Conservation (phyloP, 805 yeast genomes). For the Wickerhamomyces pijperi region DNA sequence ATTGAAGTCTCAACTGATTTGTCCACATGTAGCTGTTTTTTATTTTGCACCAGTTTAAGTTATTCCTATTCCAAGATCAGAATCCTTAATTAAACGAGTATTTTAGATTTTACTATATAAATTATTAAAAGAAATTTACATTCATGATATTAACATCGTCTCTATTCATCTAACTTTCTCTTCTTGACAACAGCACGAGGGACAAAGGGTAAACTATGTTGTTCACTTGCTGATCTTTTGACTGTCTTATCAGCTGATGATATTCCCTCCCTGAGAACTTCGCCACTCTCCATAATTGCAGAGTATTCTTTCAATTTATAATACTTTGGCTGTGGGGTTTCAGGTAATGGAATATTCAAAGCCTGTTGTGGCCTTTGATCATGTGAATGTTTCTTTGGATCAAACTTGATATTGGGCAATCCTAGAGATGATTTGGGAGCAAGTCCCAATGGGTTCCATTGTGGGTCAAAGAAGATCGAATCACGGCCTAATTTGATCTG, state of each 20-base stretch:
- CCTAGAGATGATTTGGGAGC: constrained; percentile 28
- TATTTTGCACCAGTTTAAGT: too few relatives aligned
- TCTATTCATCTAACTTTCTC: not conserved
- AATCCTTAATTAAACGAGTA: too few relatives aligned
- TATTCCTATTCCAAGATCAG: too few relatives aligned
- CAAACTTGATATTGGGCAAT: not conserved
- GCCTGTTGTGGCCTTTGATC: not conserved
- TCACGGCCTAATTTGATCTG: constrained; percentile 27
- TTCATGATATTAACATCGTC: not conserved
- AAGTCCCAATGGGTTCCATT: constrained; percentile 49
- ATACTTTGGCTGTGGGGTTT: constrained; percentile 12
- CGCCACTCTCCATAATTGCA: not conserved
- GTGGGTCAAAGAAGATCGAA: constrained; percentile 55
- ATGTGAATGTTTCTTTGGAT: constrained; percentile 9
- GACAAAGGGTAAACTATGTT: not conserved
- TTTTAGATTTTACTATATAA: too few relatives aligned
- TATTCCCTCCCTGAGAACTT: not conserved
- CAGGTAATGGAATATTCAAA: constrained; percentile 21
- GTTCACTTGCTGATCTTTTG: too few relatives aligned
- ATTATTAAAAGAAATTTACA: too few relatives aligned
- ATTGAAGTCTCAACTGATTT: too few relatives aligned
- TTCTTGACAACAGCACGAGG: not conserved
- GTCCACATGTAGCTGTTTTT: too few relatives aligned
- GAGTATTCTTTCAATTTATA: constrained; percentile 6
- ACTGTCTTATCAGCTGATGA: too few relatives aligned